These are phyloP conservation scores for Pythium sukuiense DNA, from an alignment of 352 stramenopile species.

Conservation along the genomic window DNA sequence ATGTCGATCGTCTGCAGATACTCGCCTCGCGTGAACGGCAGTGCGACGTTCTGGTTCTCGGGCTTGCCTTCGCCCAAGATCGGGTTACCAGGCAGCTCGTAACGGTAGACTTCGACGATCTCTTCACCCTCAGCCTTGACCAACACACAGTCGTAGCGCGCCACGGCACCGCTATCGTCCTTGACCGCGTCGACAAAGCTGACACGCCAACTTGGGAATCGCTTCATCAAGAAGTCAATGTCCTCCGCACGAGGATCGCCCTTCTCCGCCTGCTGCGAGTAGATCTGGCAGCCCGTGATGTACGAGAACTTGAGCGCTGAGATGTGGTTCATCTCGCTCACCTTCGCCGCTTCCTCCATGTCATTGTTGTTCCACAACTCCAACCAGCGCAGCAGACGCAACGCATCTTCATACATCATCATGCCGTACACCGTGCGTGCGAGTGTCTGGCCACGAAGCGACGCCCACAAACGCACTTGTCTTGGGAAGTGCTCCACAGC, in stretches of 20 bases:
- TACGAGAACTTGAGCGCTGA: constrained; percentile 88
- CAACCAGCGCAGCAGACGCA: constrained; percentile 83
- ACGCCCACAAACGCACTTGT: constrained; percentile 84
- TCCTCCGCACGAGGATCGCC: constrained; percentile 82
- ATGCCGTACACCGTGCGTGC: constrained; percentile 87
- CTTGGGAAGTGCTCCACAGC: constrained; percentile 61
- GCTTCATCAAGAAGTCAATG: constrained; percentile 88
- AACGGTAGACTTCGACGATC: constrained; percentile 88
- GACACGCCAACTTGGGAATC: constrained; percentile 87
- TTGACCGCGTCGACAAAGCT: constrained; percentile 84
- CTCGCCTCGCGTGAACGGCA: constrained; percentile 85
- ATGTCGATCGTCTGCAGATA: constrained; percentile 91
- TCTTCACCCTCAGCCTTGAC: constrained; percentile 78
- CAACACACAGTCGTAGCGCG: constrained; percentile 73
- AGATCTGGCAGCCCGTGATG: constrained; percentile 88
- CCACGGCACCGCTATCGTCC: constrained; percentile 35
- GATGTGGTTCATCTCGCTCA: constrained; percentile 84
- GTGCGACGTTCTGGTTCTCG: constrained; percentile 88
- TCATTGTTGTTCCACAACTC: constrained; percentile 68
- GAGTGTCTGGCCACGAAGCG: constrained; percentile 81
- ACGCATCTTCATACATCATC: constrained; percentile 89
- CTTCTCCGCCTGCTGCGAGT: constrained; percentile 75
- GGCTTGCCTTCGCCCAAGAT: constrained; percentile 88
- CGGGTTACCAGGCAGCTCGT: constrained; percentile 85
- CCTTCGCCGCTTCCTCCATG: constrained; percentile 66